Conservation (phyloP, 306 rosid genomes). For the Acacia melanoxylon region DNA sequence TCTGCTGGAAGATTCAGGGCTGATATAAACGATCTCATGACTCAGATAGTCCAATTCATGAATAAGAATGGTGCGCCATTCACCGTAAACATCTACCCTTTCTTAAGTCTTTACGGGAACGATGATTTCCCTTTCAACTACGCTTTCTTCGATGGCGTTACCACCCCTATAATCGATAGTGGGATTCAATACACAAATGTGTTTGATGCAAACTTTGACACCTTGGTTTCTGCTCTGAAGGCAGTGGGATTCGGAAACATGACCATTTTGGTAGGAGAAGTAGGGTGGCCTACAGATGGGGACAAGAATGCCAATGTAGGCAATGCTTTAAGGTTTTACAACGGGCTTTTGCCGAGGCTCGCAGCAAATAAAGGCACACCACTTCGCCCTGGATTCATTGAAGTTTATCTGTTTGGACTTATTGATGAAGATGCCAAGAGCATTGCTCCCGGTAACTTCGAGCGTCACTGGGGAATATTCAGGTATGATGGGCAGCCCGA, state of each 20-base stretch:
- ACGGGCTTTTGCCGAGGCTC: slow-evolving; percentile 73
- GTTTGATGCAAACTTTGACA: slow-evolving; percentile 92
- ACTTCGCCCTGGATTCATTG: slow-evolving; percentile 68
- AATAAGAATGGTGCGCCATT: slow-evolving; percentile 78
- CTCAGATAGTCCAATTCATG: slow-evolving; percentile 72
- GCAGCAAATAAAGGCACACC: slow-evolving; percentile 84
- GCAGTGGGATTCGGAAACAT: slow-evolving; percentile 63
- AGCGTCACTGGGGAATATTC: slow-evolving; percentile 96
- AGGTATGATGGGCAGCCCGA: slow-evolving; percentile 90
- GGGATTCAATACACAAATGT: slow-evolving; percentile 79
- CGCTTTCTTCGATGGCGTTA: slow-evolving; percentile 89
- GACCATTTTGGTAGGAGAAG: slow-evolving; percentile 89
- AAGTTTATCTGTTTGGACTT: slow-evolving; percentile 85
- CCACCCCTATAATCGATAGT: slow-evolving; percentile 62
- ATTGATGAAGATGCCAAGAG: slow-evolving; percentile 89
- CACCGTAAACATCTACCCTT: slow-evolving; percentile 92
- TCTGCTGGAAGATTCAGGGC: slow-evolving; percentile 84
- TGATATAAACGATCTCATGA: slow-evolving; percentile 77
- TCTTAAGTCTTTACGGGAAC: slow-evolving; percentile 85
- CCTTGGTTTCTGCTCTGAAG: slow-evolving; percentile 80
- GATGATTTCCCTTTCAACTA: slow-evolving; percentile 82
- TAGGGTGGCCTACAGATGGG: slow-evolving; percentile 99
- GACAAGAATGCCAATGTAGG: slow-evolving; percentile 85
- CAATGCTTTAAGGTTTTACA: slow-evolving; percentile 79
- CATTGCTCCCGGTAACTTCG: slow-evolving; percentile 84